Conservation (phyloP, 192 early-diverging fungal genomes). For the Phycomyces nitens region DNA sequence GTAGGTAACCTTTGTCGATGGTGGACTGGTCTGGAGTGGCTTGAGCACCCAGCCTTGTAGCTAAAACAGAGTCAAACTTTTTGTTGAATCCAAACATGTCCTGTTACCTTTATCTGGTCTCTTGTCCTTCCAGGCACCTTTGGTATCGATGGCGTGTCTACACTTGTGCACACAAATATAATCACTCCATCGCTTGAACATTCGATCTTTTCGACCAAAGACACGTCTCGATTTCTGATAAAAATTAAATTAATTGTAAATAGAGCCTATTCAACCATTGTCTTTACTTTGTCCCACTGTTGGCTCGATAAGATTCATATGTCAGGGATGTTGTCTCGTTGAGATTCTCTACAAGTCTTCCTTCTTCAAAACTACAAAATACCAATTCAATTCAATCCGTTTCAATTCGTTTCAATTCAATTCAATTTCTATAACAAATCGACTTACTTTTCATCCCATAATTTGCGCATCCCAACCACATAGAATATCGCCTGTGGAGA, state of each 20-base stretch:
- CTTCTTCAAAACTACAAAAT: conserved; percentile 35
- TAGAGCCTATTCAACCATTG: too few relatives aligned
- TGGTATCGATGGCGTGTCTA: conserved; percentile 51
- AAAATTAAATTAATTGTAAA: neutral
- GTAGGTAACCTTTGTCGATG: conserved; percentile 50
- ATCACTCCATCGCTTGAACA: conserved; percentile 45
- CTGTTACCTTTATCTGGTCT: conserved; percentile 37
- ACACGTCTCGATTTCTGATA: conserved; percentile 36
- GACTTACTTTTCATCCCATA: conserved; percentile 52
- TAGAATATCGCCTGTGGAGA: conserved; percentile 48
- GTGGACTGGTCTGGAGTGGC: conserved; percentile 43
- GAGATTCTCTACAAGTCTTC: conserved; percentile 37
- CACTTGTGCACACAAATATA: conserved; percentile 49
- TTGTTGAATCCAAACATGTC: too few relatives aligned
- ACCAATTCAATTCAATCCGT: neutral
- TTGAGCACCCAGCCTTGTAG: conserved; percentile 59
- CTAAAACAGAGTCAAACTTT: too few relatives aligned
- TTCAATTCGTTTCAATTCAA: too few relatives aligned
- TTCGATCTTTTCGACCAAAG: conserved; percentile 48
- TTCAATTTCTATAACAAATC: neutral
- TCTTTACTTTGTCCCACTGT: conserved; percentile 39
- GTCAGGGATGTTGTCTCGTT: conserved; percentile 40
- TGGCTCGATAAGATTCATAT: conserved; percentile 39
- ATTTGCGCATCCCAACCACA: conserved; percentile 52
- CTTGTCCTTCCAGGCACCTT: conserved; percentile 47